phyloP scores from a whole-genome alignment of 2,329 filamentous ascomycete species.

The Coleophoma eucalyptorum region DNA sequence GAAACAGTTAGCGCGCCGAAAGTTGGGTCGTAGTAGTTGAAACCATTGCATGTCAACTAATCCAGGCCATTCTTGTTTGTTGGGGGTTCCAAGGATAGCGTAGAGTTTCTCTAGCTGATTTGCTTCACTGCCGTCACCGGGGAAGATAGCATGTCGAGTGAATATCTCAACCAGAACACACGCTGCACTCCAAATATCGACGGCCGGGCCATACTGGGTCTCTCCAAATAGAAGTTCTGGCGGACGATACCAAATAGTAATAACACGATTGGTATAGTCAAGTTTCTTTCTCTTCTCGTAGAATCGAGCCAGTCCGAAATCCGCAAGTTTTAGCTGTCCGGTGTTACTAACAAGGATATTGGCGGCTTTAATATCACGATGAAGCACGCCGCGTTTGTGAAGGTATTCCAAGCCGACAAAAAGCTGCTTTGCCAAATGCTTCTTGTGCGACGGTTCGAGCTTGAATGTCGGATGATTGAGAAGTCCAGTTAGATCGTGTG shows the following conservation, averaged over 20 bases:
- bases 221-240: slow-evolving; percentile 88
- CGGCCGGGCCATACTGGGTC: slow-evolving; percentile 83
- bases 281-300: slow-evolving; percentile 89
- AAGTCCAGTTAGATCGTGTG: slow-evolving; percentile 91
- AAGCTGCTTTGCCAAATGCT: slow-evolving; percentile 87
- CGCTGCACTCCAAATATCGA: slow-evolving; percentile 95
- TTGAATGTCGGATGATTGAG: slow-evolving; percentile 93
- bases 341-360: slow-evolving; percentile 93
- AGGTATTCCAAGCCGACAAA: slow-evolving; percentile 94
- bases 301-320: slow-evolving; percentile 94
- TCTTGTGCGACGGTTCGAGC: slow-evolving; percentile 81
- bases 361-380: slow-evolving; percentile 96
- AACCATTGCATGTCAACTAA: slow-evolving; percentile 97
- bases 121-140: slow-evolving; percentile 92
- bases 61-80: slow-evolving; percentile 78
- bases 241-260: slow-evolving; percentile 97
- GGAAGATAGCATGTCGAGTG: slow-evolving; percentile 88
- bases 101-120: slow-evolving; percentile 98
- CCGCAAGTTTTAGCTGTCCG: slow-evolving; percentile 86
- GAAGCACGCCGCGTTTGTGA: slow-evolving; percentile 86
- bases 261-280: slow-evolving; percentile 97
- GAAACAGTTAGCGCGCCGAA: slow-evolving; percentile 71
- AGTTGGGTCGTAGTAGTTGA: slow-evolving; percentile 77
- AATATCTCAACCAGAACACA: slow-evolving; percentile 98
- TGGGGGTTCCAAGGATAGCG: slow-evolving; percentile 84